Evolutionary conservation across 768 basidiomycete species (phyloP).

Genomic region (Mycena capillaripes): DNA sequence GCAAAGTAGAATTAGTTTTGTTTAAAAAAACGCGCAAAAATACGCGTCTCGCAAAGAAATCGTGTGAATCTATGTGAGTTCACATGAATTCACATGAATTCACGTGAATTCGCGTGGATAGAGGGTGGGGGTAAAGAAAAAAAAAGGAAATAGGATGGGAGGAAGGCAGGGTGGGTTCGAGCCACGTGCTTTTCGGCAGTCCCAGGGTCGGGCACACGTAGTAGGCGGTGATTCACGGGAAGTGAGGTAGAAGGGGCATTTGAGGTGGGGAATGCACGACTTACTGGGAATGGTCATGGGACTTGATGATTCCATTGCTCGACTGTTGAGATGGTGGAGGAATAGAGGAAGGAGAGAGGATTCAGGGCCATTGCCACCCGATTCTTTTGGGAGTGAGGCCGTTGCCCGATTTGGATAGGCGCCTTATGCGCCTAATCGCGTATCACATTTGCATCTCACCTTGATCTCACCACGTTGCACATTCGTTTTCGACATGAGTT

Average conservation of each 20-base stretch:
- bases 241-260: background rate
- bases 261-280: background rate
- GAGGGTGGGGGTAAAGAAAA: background rate
- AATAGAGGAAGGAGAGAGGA: no score
- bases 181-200: background rate
- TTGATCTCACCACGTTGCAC: no score
- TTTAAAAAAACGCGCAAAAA: background rate
- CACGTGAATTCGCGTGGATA: no score
- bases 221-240: background rate
- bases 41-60: background rate
- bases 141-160: background rate
- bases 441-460: no score
- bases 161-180: background rate
- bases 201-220: constrained; percentile 15
- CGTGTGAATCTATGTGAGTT: no score
- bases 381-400: no score
- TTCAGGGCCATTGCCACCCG: no score
- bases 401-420: no score
- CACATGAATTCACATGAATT: no score
- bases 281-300: background rate
- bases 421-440: no score
- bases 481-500: background rate
- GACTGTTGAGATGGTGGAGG: no score
- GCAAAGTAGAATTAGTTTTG: background rate
- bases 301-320: no score